Evolutionary conservation across 2,329 filamentous ascomycete genomes (phyloP), one percentile per base, ranked within the genome.

Genomic region (Phialophora tarda): DNA sequence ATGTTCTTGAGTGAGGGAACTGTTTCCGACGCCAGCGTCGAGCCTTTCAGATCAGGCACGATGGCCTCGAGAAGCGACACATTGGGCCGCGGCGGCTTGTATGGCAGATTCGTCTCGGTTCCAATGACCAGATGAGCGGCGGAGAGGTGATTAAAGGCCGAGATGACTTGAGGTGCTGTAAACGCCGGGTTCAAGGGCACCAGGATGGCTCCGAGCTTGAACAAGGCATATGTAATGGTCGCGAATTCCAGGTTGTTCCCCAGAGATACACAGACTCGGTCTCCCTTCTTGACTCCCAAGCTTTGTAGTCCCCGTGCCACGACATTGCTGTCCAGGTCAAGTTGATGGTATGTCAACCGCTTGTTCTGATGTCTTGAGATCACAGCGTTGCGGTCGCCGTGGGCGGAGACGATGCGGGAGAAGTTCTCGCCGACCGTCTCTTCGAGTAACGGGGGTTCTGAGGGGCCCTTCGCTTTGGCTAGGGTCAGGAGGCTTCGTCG

Each of bases 101-200:
- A 82, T 0, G 93, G 87, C 6, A 96, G 82, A 71, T 96, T 94
- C 3, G 93, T 95, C 71, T 97, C 92, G 4, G 91, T 87, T n/a
- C 90, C 91, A 59, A 97, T 90, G 67, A 99, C 84, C 56, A 98
- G 83, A 71, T 95, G 85, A 57, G 87, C 84, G 12, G 88, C 88
- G 7, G 82, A 83, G 0, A 99, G 85, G 74, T 96, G 93, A 8
- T 84, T 84, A 30, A 98, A 82, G 0, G 93, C 94, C 2, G 92
- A 86, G 4, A 87, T 82, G 8, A 98, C 88, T 80, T 98, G 95
- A 4, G 82, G 78, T 3, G 87, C 83, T 72, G 92, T 96, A 82
- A 98, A 98, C 1, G 88, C 89, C 23, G 93, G 94, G 77, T 99
- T 98, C 26, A 98, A 80, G 0, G 94, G 95, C n/a, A 96, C 93